Conservation (phyloP, 192 early-diverging fungal species). For the Coemansia sp. region DNA sequence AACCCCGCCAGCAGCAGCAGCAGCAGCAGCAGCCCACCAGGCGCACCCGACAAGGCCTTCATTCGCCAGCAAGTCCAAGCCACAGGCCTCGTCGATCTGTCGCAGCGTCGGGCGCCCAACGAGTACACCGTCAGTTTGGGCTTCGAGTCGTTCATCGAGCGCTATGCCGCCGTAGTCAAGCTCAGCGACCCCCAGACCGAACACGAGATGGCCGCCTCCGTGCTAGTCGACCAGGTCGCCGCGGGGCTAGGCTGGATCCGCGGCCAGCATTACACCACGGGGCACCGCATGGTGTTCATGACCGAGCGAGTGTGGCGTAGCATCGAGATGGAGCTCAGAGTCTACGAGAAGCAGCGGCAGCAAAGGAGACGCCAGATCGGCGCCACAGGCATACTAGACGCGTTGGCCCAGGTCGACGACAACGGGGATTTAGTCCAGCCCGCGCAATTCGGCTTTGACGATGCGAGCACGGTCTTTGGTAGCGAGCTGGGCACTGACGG, state of each 20-base stretch:
- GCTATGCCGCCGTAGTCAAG: conserved; percentile 66
- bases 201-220: conserved; percentile 17
- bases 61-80: conserved; percentile 71
- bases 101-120: conserved; percentile 60
- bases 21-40: conserved; percentile 24
- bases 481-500: conserved; percentile 34
- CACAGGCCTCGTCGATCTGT: conserved; percentile 72
- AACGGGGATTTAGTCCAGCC: conserved; percentile 41
- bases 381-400: conserved; percentile 38
- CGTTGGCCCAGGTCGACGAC: conserved; percentile 30
- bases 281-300: conserved; percentile 66
- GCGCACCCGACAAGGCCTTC: conserved; percentile 61
- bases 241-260: conserved; percentile 43
- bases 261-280: conserved; percentile 53
- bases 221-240: conserved; percentile 50
- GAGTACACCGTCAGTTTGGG: conserved; percentile 74
- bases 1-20: conserved; percentile 30
- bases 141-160: conserved; percentile 71
- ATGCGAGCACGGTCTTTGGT: conserved; percentile 38
- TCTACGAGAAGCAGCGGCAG: conserved; percentile 60
- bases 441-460: conserved; percentile 15
- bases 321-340: conserved; percentile 70
- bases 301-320: conserved; percentile 76
- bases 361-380: conserved; percentile 25
- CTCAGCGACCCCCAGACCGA: neutral